A percentile compares a stretch with the other conserved stretches of the same genome.
These are phyloP conservation scores for Mucor piriformis DNA, from an alignment of 371 early-diverging fungal species.

Conservation along the genomic window DNA sequence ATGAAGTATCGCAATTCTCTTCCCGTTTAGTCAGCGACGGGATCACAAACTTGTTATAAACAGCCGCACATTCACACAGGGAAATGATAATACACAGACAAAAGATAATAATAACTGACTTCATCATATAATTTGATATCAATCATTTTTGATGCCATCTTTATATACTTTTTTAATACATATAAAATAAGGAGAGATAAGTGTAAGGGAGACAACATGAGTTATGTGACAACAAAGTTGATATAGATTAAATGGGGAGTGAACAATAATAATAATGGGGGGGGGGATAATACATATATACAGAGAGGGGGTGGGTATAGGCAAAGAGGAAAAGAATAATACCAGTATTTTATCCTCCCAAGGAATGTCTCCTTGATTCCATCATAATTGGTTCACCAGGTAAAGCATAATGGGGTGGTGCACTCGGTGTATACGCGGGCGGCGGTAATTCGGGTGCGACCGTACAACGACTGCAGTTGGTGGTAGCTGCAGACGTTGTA, in stretches of 20 bases:
- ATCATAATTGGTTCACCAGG: slow-evolving; percentile 16
- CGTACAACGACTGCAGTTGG: slow-evolving; percentile 12
- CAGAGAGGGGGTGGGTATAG: slow-evolving; percentile 2
- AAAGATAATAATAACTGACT: neutral
- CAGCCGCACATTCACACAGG: slow-evolving; percentile 10
- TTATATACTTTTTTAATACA: neutral
- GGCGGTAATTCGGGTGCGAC: slow-evolving; percentile 30
- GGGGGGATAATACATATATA: neutral
- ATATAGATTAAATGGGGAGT: no score
- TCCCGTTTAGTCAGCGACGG: slow-evolving; percentile 5
- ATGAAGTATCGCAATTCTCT: slow-evolving; percentile 15
- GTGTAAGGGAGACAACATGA: neutral
- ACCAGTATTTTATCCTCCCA: slow-evolving; percentile 16
- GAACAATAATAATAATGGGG: no score
- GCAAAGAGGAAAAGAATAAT: neutral
- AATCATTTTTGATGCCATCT: neutral
- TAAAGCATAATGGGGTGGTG: slow-evolving; percentile 32
- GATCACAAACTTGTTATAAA: neutral
- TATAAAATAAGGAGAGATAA: neutral
- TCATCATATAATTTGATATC: neutral
- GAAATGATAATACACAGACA: neutral
- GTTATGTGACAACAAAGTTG: neutral
- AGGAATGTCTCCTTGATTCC: slow-evolving; percentile 24
- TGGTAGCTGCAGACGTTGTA: neutral
- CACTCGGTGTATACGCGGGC: slow-evolving; percentile 42